phyloP scores from a whole-genome alignment of 768 basidiomycete genomes.

The Leccinum variicolor region DNA sequence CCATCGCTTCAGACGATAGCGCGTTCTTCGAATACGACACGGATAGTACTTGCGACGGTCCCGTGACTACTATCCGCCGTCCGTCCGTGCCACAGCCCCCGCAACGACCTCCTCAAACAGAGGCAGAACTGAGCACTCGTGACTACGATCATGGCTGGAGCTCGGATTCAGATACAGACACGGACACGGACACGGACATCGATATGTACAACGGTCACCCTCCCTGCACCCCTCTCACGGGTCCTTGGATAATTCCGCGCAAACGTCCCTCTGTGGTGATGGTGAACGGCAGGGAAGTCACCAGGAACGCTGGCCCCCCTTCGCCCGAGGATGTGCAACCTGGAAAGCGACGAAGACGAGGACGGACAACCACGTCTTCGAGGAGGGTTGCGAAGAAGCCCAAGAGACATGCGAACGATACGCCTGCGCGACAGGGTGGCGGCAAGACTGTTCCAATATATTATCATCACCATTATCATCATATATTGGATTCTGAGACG shows the following conservation, averaged over 20 bases:
- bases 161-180: slow-evolving; percentile 11
- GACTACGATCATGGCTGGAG: slow-evolving; percentile 7
- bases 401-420: slow-evolving; percentile 11
- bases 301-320: background rate
- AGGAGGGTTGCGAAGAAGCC: slow-evolving; percentile 9
- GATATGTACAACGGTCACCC: slow-evolving; percentile 14
- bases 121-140: slow-evolving; percentile 4
- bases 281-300: background rate
- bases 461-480: background rate
- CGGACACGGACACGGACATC: slow-evolving; percentile 14
- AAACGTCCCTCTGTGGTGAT: slow-evolving; percentile 21
- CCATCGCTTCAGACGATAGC: slow-evolving; percentile 4
- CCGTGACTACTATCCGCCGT: background rate
- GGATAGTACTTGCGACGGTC: slow-evolving; percentile 16
- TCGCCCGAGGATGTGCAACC: slow-evolving; percentile 5
- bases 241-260: slow-evolving; percentile 21
- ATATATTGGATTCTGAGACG: background rate
- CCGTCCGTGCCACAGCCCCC: background rate
- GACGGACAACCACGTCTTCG: background rate
- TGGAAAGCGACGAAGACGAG: slow-evolving; percentile 18
- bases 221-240: slow-evolving; percentile 3
- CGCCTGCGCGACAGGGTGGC: slow-evolving; percentile 2
- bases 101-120: background rate
- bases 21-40: slow-evolving; percentile 21
- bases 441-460: background rate